Evolutionary conservation across 2,329 filamentous ascomycete genomes (phyloP), one percentile per base, ranked within the genome.

Genomic region (Cladosporium sp.): DNA sequence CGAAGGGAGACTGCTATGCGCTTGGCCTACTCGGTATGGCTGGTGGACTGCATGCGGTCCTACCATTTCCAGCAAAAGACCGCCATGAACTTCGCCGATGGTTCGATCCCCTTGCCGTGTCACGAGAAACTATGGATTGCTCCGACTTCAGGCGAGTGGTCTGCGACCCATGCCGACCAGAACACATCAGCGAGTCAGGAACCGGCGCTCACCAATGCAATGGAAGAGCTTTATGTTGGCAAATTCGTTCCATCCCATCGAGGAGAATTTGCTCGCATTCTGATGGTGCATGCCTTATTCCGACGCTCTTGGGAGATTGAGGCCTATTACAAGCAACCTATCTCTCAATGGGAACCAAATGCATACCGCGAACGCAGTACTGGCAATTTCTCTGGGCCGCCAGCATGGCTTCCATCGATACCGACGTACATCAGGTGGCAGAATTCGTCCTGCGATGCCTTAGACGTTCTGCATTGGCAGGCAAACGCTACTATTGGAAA

Each of bases 401-500:
- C 63, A 1, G 64, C 81, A 8, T 84, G 81, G 81, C 77, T 83
- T 18, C 83, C 83, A 5, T 75, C 78, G 2, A 80, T 81, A 25
- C 77, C 79, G 1, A 77, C 79, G 2, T 84, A 81, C 68, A 79
- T 80, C 0, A 83, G 81, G 34, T 84, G 82, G 81, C 75, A 80
- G 16, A 83, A 83, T 51, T 77, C 79, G 4, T 75, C 78, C 18
- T 80, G 80, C 49, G 82, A 83, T 62, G 81, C 78, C 49, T 70
- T 88, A 2, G 85, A 88, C 65, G 80, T 86, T 1, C 76, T 88
- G 2, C 84, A 88, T 69, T 87, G 85, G 85, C 79, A 81, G 21
- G 85, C 85, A 2, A 86, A 86, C 67, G 82, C 79, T 49, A 80
- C 79, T 0, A 81, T 85, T 32, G 82, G 82, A 5, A 79, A 80